Evolutionary conservation across 768 basidiomycete genomes (phyloP).

Genomic region (Suillus hirtellus): DNA sequence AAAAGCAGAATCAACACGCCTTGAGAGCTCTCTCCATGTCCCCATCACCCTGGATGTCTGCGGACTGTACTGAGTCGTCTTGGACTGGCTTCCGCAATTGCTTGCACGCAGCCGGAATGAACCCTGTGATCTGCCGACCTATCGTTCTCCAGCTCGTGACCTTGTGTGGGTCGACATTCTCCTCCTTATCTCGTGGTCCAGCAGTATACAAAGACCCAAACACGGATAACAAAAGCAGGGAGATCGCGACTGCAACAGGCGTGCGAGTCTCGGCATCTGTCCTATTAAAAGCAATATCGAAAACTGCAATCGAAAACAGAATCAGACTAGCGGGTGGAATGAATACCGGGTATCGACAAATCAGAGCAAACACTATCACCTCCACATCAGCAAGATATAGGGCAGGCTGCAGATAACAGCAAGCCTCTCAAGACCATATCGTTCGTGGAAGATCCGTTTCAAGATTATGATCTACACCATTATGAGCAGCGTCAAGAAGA

Average conservation of each 20-base stretch:
- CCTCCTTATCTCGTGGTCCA: constrained; percentile 21
- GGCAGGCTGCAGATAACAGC: constrained; percentile 43
- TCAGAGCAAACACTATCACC: constrained; percentile 25
- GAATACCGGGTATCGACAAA: background rate
- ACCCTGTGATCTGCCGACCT: constrained; percentile 2
- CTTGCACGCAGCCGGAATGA: background rate
- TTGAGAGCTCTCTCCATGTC: background rate
- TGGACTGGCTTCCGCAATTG: background rate
- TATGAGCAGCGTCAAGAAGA: constrained; percentile 3
- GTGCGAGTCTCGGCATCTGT: constrained; percentile 29
- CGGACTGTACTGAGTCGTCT: background rate
- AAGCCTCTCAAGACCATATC: constrained; percentile 36
- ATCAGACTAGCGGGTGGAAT: constrained; percentile 28
- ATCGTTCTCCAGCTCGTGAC: background rate
- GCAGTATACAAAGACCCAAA: constrained; percentile 33
- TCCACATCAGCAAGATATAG: constrained; percentile 41
- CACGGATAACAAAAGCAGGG: constrained; percentile 24
- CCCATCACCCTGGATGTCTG: background rate
- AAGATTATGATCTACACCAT: constrained; percentile 23
- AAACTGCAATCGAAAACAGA: constrained; percentile 35
- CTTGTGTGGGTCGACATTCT: background rate
- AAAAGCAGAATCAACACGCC: background rate
- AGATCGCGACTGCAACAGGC: constrained; percentile 26
- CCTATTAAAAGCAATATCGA: constrained; percentile 29
- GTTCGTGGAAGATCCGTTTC: constrained; percentile 27